A percentile compares a stretch with the other conserved stretches of the same genome.
Conservation (phyloP, 2,329 filamentous ascomycete species). For the Trichoderma koningii region DNA sequence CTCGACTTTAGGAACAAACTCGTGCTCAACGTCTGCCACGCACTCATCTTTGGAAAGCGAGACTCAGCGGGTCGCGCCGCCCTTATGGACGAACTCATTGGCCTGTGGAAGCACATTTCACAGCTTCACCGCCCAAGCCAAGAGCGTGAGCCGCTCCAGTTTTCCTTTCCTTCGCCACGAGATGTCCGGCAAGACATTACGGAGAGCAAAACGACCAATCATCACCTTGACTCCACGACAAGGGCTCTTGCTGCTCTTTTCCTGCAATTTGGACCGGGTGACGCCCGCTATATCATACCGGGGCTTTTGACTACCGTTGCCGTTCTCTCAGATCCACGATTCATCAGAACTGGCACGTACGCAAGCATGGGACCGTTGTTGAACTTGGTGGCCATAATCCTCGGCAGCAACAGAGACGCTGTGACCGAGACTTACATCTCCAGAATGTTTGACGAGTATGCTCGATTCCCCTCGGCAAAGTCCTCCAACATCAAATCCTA, state of each 20-base stretch:
- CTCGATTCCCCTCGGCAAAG: constrained; percentile 30
- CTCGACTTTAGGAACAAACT: constrained; percentile 37
- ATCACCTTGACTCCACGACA: constrained; percentile 26
- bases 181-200: constrained; percentile 35
- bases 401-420: constrained; percentile 30
- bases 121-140: constrained; percentile 39
- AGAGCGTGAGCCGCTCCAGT: constrained; percentile 30
- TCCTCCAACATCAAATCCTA: constrained; percentile 34
- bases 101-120: constrained; percentile 44
- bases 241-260: constrained; percentile 39
- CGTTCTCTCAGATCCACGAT: constrained; percentile 37
- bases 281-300: constrained; percentile 36
- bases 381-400: constrained; percentile 32
- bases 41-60: constrained; percentile 30
- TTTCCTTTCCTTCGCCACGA: constrained; percentile 37
- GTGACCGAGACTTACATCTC: constrained; percentile 32
- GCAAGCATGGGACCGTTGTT: constrained; percentile 37
- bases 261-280: constrained; percentile 35
- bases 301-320: constrained; percentile 40
- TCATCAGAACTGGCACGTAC: constrained; percentile 25
- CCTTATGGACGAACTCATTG: constrained; percentile 38
- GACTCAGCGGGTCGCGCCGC: constrained; percentile 26
- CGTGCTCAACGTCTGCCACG: constrained; percentile 39
- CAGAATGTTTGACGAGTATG: constrained; percentile 29
- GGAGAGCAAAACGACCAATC: constrained; percentile 8